A percentile compares a stretch with the other conserved stretches of the same genome.
phyloP scores from a whole-genome alignment of 2,329 filamentous ascomycete genomes.

The Curvularia lunata region DNA sequence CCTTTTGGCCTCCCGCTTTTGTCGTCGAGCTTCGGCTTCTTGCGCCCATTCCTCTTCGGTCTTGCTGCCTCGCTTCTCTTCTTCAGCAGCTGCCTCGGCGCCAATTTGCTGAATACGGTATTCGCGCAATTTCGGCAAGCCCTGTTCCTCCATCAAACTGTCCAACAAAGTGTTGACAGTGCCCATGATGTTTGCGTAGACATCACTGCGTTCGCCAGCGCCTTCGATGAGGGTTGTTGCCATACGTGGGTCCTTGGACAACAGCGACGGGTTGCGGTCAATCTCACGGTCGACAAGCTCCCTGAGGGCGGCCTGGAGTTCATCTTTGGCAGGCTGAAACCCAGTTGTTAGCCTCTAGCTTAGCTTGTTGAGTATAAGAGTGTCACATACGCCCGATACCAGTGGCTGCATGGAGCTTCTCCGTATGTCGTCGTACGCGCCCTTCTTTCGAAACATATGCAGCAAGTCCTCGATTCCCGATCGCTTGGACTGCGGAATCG shows the following conservation, averaged over 20 bases:
- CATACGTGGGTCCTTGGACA: constrained; percentile 75
- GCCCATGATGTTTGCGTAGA: constrained; percentile 74
- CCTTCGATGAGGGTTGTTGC: constrained; percentile 79
- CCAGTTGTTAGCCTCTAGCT: constrained; percentile 1
- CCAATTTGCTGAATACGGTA: constrained; percentile 73
- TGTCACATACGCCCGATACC: constrained; percentile 66
- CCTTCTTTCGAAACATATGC: constrained; percentile 86
- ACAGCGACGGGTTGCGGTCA: constrained; percentile 73
- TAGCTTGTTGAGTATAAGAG: constrained; percentile 33
- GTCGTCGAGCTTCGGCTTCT: constrained; percentile 66
- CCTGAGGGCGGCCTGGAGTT: constrained; percentile 70
- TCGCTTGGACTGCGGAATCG: constrained; percentile 74
- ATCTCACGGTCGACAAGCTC: constrained; percentile 75
- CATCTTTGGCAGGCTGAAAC: constrained; percentile 69
- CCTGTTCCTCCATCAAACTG: constrained; percentile 62
- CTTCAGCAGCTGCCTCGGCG: constrained; percentile 69
- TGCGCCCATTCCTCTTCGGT: constrained; percentile 75
- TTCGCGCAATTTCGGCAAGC: constrained; percentile 72
- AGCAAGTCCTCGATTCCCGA: constrained; percentile 75
- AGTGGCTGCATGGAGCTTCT: constrained; percentile 80
- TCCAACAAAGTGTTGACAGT: constrained; percentile 73
- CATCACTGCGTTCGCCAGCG: constrained; percentile 75
- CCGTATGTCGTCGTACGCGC: constrained; percentile 78
- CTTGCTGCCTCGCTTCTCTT: constrained; percentile 70
- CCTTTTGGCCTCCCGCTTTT: constrained; percentile 66